Evolutionary conservation across 2,329 filamentous ascomycete species (phyloP), one percentile per base, ranked within the genome.

Genomic region (Dactylonectria estremocensis): DNA sequence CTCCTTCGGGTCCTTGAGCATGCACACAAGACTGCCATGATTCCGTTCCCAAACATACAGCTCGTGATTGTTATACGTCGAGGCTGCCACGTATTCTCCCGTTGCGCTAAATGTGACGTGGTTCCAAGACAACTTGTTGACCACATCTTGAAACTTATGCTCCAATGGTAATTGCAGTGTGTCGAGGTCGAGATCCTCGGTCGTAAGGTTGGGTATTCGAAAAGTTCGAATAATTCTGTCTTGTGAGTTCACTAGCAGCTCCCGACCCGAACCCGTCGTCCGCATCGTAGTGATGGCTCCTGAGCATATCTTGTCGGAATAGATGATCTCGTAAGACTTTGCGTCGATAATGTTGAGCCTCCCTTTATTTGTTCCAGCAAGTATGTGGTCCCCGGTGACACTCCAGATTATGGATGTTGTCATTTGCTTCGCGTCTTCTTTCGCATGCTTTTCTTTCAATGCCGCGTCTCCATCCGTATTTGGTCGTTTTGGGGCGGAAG

Each of bases 41-140:
- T 92, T 93, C 61, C 96, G 91, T 82, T 99, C 96, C 96, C 95
- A 98, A 31, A 98, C 95, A 81, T 98, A 98, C 70, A 99, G 93
- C 81, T 99, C 95, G 76, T 98, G 95, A 77, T 99, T 99, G 86
- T 98, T 98, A 80, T 95, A 97, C 2, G 96, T 98, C 28, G 95
- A 97, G 0, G 97, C 96, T 24, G 95, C 95, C 46, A 99, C 95
- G 78, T 98, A 98, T 81, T 99, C 96, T 59, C 95, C 95, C 0
- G 93, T 96, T 1, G 94, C 92, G 77, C 94, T 97, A 80, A 99
- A 98, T 0, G 95, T 95, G 66, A 97, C 95, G 77, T 98, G 95
- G 77, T 98, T 99, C 96, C 96, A 99, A 7, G 93, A 95, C 13
- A 98, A 84, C 50, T 93, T 91, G 78, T 99, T 98, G 57, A 99